These are phyloP conservation scores for Phoma sp. DNA, from an alignment of 2,329 filamentous ascomycete species.

Conservation along the genomic window DNA sequence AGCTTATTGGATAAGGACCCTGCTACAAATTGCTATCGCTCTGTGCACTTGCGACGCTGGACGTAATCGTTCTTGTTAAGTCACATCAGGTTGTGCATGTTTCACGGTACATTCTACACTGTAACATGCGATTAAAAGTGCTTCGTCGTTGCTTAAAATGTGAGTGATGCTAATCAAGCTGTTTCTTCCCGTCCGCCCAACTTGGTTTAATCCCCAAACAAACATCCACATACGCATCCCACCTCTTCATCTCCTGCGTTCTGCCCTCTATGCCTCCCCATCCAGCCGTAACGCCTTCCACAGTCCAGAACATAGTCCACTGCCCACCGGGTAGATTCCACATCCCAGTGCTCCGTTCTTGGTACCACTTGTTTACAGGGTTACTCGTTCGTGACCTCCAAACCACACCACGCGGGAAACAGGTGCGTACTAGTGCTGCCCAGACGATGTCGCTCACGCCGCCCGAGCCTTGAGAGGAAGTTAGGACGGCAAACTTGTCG, in stretches of 20 bases:
- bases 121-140: background rate
- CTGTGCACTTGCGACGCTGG: no score
- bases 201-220: conserved; percentile 58
- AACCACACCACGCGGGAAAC: conserved; percentile 87
- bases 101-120: no score
- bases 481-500: conserved; percentile 96
- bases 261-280: conserved; percentile 58
- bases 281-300: conserved; percentile 61
- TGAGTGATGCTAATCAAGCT: background rate
- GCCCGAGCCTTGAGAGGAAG: conserved; percentile 84
- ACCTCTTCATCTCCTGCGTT: conserved; percentile 49
- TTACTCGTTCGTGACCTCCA: conserved; percentile 92
- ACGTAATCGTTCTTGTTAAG: no score
- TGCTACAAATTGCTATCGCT: no score
- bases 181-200: conserved; percentile 54
- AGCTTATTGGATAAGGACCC: no score
- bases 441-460: conserved; percentile 97
- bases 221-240: conserved; percentile 59
- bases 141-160: background rate
- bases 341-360: conserved; percentile 84
- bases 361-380: conserved; percentile 99
- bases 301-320: conserved; percentile 99
- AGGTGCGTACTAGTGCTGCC: conserved; percentile 89
- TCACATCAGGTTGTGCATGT: no score
- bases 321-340: conserved; percentile 82